phyloP scores from a whole-genome alignment of 306 rosid genomes.

The Acacia crassicarpa region DNA sequence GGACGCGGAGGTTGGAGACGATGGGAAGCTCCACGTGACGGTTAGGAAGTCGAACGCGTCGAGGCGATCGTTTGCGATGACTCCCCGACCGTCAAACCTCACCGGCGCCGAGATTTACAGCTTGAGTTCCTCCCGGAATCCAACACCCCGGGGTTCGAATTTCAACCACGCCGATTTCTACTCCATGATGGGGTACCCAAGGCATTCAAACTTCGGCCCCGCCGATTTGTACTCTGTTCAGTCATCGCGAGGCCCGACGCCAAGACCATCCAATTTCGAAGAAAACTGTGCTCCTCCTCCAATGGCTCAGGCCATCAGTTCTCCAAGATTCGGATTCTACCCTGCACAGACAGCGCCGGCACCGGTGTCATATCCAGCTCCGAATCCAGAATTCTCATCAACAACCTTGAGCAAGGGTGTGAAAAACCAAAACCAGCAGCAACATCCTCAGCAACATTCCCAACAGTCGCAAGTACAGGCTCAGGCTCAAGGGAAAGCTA shows the following conservation, averaged over 20 bases:
- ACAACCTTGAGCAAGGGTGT: conserved; percentile 45
- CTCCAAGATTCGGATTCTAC: conserved; percentile 69
- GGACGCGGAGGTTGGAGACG: conserved; percentile 87
- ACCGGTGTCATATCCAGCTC: conserved; percentile 60
- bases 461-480: conserved; percentile 28
- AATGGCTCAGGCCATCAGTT: conserved; percentile 29
- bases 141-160: conserved; percentile 90
- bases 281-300: conserved; percentile 48
- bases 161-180: conserved; percentile 86
- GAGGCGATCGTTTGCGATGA: conserved; percentile 67
- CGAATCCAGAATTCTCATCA: conserved; percentile 84
- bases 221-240: conserved; percentile 81
- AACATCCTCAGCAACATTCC: conserved; percentile 22
- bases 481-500: conserved; percentile 34
- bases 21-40: conserved; percentile 91
- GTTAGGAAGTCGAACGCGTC: conserved; percentile 89
- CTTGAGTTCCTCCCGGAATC: conserved; percentile 83
- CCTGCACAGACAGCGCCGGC: conserved; percentile 49
- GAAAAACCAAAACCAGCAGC: conserved; percentile 38
- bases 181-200: conserved; percentile 80
- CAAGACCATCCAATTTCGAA: conserved; percentile 86
- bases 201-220: conserved; percentile 82
- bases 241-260: conserved; percentile 84
- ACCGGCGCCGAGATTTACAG: conserved; percentile 98
- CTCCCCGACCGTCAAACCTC: conserved; percentile 93